Conservation (phyloP, 2,329 filamentous ascomycete species). For the Verticillium isaacii region DNA sequence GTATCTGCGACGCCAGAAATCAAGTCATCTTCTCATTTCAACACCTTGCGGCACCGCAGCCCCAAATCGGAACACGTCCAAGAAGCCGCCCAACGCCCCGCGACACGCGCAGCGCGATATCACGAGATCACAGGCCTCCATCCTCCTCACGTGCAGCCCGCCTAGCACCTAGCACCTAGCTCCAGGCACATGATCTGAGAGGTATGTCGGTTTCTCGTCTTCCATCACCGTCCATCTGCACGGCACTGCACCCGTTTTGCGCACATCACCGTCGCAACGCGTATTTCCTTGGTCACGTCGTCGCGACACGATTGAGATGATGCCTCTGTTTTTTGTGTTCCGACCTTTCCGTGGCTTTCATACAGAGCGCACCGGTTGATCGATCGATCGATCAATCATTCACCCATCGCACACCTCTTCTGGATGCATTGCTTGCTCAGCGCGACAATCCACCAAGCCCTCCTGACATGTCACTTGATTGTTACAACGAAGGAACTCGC, state of each 20-base stretch:
- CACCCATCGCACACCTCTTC: not conserved
- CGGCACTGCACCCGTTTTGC: not conserved
- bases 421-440: not conserved
- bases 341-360: not conserved
- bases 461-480: not conserved
- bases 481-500: not conserved
- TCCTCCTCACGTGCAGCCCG: slow-evolving; percentile 31
- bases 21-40: slow-evolving; percentile 7
- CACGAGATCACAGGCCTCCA: slow-evolving; percentile 35
- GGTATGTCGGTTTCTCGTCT: slow-evolving; percentile 29
- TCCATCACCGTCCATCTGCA: not conserved
- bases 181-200: slow-evolving; percentile 39
- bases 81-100: not conserved
- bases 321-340: not conserved
- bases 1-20: slow-evolving; percentile 1
- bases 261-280: not conserved
- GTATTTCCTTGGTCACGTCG: not conserved
- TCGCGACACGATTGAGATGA: not conserved
- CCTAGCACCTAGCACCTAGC: slow-evolving; percentile 20
- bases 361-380: too few species aligned
- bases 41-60: not conserved
- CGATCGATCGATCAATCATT: too few species aligned
- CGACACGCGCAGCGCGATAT: slow-evolving; percentile 32
- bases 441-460: not conserved
- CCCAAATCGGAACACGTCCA: not conserved